Evolutionary conservation across 805 yeast genomes (phyloP).

Genomic region (Wickerhamiella spandovensis): DNA sequence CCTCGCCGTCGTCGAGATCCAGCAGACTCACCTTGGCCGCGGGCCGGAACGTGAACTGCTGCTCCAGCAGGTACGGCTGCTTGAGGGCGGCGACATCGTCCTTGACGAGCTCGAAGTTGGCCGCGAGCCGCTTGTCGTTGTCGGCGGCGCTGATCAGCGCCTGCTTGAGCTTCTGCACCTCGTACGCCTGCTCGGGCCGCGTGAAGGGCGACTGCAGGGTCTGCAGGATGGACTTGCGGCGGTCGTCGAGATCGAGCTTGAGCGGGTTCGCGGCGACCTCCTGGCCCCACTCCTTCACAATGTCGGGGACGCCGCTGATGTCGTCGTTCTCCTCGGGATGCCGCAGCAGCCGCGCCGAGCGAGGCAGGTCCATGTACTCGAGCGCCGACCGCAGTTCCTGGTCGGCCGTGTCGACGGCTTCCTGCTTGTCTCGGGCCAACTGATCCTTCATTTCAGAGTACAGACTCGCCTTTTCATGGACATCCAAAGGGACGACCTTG

Average conservation of each 20-base stretch:
- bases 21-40: slow-evolving; percentile 27
- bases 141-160: slow-evolving; percentile 27
- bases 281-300: slow-evolving; percentile 29
- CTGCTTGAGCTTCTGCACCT: slow-evolving; percentile 22
- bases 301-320: slow-evolving; percentile 30
- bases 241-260: slow-evolving; percentile 17
- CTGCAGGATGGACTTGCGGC: slow-evolving; percentile 14
- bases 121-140: slow-evolving; percentile 43
- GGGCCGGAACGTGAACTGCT: background rate
- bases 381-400: slow-evolving; percentile 67
- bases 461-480: slow-evolving; percentile 74
- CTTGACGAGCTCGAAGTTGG: slow-evolving; percentile 33
- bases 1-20: slow-evolving; percentile 48
- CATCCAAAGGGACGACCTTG: slow-evolving; percentile 70
- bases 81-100: slow-evolving; percentile 32
- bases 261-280: slow-evolving; percentile 19
- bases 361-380: slow-evolving; percentile 67
- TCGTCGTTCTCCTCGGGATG: slow-evolving; percentile 7
- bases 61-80: background rate
- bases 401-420: slow-evolving; percentile 60
- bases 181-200: background rate
- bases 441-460: slow-evolving; percentile 86
- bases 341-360: slow-evolving; percentile 34
- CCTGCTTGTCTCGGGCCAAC: slow-evolving; percentile 58
- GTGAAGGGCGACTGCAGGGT: slow-evolving; percentile 17